Evolutionary conservation across 1,284 basidiomycete genomes (phyloP), one percentile per base, ranked within the genome.

Genomic region (Apiotrichum sp.): DNA sequence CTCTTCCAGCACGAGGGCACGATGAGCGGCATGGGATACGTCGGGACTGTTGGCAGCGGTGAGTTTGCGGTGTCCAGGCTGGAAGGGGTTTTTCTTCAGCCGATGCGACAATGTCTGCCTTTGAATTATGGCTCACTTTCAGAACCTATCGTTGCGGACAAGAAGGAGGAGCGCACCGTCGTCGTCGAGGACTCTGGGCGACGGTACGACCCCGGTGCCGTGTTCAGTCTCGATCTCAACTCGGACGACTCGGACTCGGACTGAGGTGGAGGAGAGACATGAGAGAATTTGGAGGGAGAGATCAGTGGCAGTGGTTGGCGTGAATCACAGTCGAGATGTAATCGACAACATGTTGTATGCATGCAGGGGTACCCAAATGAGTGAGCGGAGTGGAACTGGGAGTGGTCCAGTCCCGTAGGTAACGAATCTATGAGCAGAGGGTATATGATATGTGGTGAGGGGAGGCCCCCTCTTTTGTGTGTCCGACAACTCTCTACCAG

Each of bases 1-100:
- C 55, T 74, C 46, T 74, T 72, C 63, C 65, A 67, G 61, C 62
- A 70, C 44, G 62, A 66, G 47, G 72, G 72, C 11, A 70, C 65
- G 53, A 73, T 75, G 73, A 62, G 60, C 29, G 64, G 67, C 2
- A 57, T 69, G 34, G 73, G 73, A 10, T 64, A 70, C 36, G 61
- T 61, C 3, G 70, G 69, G 10, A 56, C 60, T 11, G 62, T 68
- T 1, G 66, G 65, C 8, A 65, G 67, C 41, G 70, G 66, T 68
- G 46, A 65, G 70, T 62, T 8, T 38, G 13, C 36, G 22, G 22
- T 22, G 22, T 22, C 22, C 22, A 22, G 22, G 22, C 22, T 22
- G 22, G 22, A 22, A n/a, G n/a, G n/a, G n/a, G n/a, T n/a, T n/a
- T n/a, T n/a, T n/a, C n/a, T n/a, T n/a, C n/a, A n/a, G n/a, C n/a